phyloP scores from a whole-genome alignment of 345 rosid genomes.

The Syzygium grande region DNA sequence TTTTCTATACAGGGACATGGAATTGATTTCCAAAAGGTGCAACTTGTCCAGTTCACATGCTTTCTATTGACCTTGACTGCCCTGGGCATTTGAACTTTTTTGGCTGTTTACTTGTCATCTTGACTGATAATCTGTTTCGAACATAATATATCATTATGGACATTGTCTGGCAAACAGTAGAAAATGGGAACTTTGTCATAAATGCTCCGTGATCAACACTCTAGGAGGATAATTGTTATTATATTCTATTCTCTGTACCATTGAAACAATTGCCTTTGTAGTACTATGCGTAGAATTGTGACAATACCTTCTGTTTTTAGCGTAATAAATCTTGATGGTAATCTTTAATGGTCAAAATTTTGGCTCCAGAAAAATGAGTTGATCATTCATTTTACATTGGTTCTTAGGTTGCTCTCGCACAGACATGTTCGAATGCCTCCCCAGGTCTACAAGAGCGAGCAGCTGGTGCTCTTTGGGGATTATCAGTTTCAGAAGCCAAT shows the following conservation, averaged over 20 bases:
- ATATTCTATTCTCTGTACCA: not conserved
- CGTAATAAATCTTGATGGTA: not conserved
- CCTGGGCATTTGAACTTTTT: not conserved
- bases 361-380: not conserved
- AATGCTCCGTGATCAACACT: not conserved
- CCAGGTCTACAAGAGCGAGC: conserved; percentile 97
- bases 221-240: not conserved
- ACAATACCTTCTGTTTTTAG: not conserved
- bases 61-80: not conserved
- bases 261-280: not conserved
- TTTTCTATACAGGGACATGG: not conserved
- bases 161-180: not conserved
- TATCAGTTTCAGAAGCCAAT: conserved; percentile 89
- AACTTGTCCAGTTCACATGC: not conserved
- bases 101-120: not conserved
- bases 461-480: conserved; percentile 98
- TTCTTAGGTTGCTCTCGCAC: conserved; percentile 70
- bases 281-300: not conserved
- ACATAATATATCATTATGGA: not conserved
- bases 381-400: not conserved
- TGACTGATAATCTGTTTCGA: not conserved
- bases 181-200: not conserved
- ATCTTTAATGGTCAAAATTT: not conserved
- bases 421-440: conserved; percentile 76
- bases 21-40: not conserved